Evolutionary conservation across 371 early-diverging fungal species (phyloP), one percentile per base, ranked within the genome.

Genomic region (Lichtheimia corymbifera): DNA sequence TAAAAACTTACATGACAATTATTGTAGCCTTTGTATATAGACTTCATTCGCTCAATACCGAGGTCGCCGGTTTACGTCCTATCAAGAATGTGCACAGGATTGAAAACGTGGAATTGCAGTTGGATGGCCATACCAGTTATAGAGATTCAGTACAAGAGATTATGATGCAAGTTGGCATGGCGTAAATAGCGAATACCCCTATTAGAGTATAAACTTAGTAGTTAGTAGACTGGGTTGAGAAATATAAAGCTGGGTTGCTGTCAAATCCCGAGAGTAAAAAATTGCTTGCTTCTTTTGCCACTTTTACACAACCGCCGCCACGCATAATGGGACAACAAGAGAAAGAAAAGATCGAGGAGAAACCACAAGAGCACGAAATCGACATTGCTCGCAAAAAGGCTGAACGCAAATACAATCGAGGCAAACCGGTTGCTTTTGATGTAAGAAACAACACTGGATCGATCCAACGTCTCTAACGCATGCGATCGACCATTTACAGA

Each of bases 91-190:
- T 79, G 12, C 66, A 74, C 3, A 67, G 83, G 20, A 75, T 98
- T 20, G 94, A 93, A 63, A 96, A 96, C 63, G 68, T 93, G 6
- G 83, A 89, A 60, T 76, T 94, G 51, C 84, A 89, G 5, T 80
- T 97, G 30, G 87, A 88, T 20, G 95, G 97, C 0, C 98, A 98
- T 70, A 77, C 93, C 42, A 88, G 88, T 35, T 98, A 98, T 66
- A 72, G 74, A 6, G 71, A 77, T 28, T 69, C 74, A n/a, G 62
- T 77, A 9, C 17, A 52, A 20, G 53, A 61, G 17, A 61, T 61
- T 17, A 24, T 61, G 44, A 20, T 20, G 3, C 12, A 15, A 4
- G 30, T 61, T 6, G 35, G 35, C 11, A 35, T 35, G 35, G 35
- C 35, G 9, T 35, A 35, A 9, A 30, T 30, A 30, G 30, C 30